phyloP scores from a whole-genome alignment of 768 basidiomycete species.

The Cytidiella melzeri region DNA sequence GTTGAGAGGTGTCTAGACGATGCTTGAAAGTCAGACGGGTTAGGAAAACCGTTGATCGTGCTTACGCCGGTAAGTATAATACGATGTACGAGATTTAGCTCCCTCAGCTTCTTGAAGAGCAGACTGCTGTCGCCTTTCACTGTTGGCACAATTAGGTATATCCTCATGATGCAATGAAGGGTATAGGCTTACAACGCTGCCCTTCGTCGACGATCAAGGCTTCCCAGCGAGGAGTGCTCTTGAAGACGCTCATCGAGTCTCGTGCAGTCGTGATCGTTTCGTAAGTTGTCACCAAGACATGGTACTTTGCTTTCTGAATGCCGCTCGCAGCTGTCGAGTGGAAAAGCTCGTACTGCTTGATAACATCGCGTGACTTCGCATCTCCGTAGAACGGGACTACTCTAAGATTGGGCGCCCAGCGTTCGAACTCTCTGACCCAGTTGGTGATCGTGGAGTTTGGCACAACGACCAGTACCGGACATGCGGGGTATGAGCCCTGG shows the following conservation, averaged over 20 bases:
- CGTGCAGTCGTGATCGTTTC: slow-evolving; percentile 67
- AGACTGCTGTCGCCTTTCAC: slow-evolving; percentile 81
- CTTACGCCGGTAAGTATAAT: slow-evolving; percentile 85
- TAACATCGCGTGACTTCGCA: slow-evolving; percentile 68
- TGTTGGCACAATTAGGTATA: slow-evolving; percentile 24
- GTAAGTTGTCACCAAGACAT: slow-evolving; percentile 91
- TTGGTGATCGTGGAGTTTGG: slow-evolving; percentile 96
- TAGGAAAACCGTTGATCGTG: slow-evolving; percentile 3
- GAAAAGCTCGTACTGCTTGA: slow-evolving; percentile 76
- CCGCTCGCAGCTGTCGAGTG: slow-evolving; percentile 38
- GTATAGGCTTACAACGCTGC: slow-evolving; percentile 63
- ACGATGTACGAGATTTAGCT: slow-evolving; percentile 71
- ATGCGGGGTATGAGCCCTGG: slow-evolving; percentile 33
- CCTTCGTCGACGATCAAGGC: slow-evolving; percentile 91
- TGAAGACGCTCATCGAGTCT: slow-evolving; percentile 75
- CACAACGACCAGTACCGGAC: slow-evolving; percentile 85
- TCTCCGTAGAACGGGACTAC: slow-evolving; percentile 89
- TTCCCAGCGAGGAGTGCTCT: slow-evolving; percentile 85
- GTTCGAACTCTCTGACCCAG: slow-evolving; percentile 92
- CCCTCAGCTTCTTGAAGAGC: slow-evolving; percentile 77
- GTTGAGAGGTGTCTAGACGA: slow-evolving; percentile 77
- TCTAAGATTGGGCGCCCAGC: slow-evolving; percentile 69
- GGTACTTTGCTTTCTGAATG: slow-evolving; percentile 59
- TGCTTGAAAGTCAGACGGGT: slow-evolving; percentile 2
- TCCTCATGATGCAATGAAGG: neutral